Evolutionary conservation across 768 basidiomycete species (phyloP), one percentile per base, ranked within the genome.

Genomic region (Pleurotus sapidus): DNA sequence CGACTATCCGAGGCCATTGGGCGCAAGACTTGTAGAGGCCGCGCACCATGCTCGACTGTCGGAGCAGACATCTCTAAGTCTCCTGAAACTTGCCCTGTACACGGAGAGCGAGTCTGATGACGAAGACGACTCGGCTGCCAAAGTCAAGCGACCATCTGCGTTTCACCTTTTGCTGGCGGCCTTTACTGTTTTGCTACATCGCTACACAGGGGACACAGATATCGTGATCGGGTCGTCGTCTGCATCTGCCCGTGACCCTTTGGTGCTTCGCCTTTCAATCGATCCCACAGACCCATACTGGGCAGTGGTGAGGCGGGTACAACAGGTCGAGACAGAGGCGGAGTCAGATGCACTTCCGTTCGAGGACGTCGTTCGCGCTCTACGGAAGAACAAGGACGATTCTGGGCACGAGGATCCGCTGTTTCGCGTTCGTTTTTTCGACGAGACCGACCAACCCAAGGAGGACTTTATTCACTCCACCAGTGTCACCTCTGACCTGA

Each of bases 351-450:
- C 81, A 1, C 75, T 96, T 4, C 90, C 95, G 0, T 93, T 93
- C 67, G 90, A 95, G 61, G 71, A 76, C 1, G 81, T 98, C 57
- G 78, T 88, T 15, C 80, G 79, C 46, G 88, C 85, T 7, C 74
- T 97, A 50, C 81, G 78, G 55, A 83, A 83, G 64, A 82, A 79
- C 64, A 87, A 83, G 61, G 83, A 88, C 15, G 88, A 87, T 17
- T 48, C 57, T 34, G 71, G 75, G 9, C 63, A 77, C 11, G 81
- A 84, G 39, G 81, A 77, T 18, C 89, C 89, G 3, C 78, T 98
- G 24, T 98, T 97, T 74, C 84, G 95, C 50, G 94, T 97, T 42
- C 87, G 95, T n/a, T 97, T 98, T 78, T 94, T 97, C 69, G 95
- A 98, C 66, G 91, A 91, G 69, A 95, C 88, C 1, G 91, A 93